These are phyloP conservation scores for Kodamaea kakaduensis DNA, from an alignment of 805 yeast genomes.

Conservation along the genomic window DNA sequence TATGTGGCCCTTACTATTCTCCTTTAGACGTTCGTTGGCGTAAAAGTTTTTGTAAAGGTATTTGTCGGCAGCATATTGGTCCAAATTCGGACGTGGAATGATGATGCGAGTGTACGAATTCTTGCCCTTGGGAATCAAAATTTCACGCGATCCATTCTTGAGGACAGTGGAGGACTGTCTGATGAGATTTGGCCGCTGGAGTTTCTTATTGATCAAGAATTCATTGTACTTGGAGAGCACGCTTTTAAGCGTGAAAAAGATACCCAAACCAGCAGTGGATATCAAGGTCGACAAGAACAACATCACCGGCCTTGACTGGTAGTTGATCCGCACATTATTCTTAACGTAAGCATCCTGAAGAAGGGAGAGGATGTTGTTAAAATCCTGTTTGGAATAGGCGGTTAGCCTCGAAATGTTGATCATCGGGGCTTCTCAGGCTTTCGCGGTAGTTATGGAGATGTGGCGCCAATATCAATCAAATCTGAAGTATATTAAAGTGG, in stretches of 20 bases:
- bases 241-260: constrained; percentile 28
- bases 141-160: constrained; percentile 43
- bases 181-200: constrained; percentile 33
- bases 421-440: too few relatives aligned
- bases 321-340: constrained; percentile 36
- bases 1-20: constrained; percentile 25
- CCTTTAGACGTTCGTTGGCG: constrained; percentile 26
- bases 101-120: constrained; percentile 36
- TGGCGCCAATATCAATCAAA: too few relatives aligned
- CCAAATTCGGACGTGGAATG: constrained; percentile 46
- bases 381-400: constrained; percentile 30
- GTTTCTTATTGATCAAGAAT: constrained; percentile 19
- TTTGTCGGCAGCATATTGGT: constrained; percentile 53
- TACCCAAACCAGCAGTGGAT: constrained; percentile 39
- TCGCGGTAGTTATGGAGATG: too few relatives aligned
- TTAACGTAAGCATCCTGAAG: constrained; percentile 36
- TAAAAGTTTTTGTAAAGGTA: constrained; percentile 47
- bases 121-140: constrained; percentile 46
- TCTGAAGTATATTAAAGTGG: too few relatives aligned
- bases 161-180: constrained; percentile 41
- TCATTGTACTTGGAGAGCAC: constrained; percentile 30
- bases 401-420: constrained; percentile 32
- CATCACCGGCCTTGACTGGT: constrained; percentile 40
- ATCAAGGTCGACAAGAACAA: constrained; percentile 38
- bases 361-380: constrained; percentile 30